Percentiles rank a stretch among this genome's conserved stretches.
Conservation (phyloP, 169 alveolate species). For the Perkinsus olseni region DNA sequence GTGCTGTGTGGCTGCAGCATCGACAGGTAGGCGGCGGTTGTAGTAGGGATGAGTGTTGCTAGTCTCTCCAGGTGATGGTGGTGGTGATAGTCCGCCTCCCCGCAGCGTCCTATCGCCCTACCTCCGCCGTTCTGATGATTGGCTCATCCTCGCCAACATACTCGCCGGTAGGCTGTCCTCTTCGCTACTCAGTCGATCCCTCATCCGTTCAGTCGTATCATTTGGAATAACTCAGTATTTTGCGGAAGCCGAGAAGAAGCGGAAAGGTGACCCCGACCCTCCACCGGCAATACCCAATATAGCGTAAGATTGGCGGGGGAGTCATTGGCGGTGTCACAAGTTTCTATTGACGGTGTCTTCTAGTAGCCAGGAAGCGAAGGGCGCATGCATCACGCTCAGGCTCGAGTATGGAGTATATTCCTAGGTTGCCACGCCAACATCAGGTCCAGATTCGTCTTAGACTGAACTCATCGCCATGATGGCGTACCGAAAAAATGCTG, state of each 20-base stretch:
- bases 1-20: too few species aligned
- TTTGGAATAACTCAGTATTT: background rate
- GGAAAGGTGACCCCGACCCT: background rate
- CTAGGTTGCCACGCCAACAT: too few species aligned
- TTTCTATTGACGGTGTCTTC: too few species aligned
- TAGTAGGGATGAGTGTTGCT: background rate
- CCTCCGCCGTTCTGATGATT: background rate
- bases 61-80: background rate
- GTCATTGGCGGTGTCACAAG: too few species aligned
- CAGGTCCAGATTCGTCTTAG: too few species aligned
- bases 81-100: background rate
- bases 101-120: background rate
- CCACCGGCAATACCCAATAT: background rate
- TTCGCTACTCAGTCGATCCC: background rate
- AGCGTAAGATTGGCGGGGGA: too few species aligned
- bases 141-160: background rate
- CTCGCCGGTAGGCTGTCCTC: background rate
- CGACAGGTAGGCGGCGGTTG: too few species aligned
- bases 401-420: too few species aligned
- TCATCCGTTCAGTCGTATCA: background rate
- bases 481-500: too few species aligned
- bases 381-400: too few species aligned
- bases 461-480: too few species aligned
- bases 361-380: too few species aligned
- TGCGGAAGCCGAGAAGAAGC: background rate